Conservation (phyloP, 2,329 filamentous ascomycete species). For the Sordariomycetes sp. region DNA sequence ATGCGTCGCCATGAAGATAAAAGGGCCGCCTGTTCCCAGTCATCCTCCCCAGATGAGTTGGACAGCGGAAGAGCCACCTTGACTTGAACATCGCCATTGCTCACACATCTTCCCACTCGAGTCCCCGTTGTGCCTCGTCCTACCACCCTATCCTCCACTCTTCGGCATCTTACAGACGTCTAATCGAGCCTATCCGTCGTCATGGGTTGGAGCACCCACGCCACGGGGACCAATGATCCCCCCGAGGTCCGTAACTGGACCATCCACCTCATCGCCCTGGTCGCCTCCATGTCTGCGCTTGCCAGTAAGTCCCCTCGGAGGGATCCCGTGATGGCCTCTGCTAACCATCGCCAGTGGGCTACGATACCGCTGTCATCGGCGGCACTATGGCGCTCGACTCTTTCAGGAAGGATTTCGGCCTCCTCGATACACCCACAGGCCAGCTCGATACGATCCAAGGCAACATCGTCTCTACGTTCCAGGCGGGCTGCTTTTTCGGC, state of each 20-base stretch:
- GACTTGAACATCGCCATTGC: too few relatives aligned
- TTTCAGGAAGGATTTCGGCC: conserved; percentile 24
- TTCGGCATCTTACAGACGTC: too few relatives aligned
- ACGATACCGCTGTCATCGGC: conserved; percentile 28
- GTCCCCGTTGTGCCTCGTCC: too few relatives aligned
- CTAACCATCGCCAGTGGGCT: conserved; percentile 16
- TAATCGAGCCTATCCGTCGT: too few relatives aligned
- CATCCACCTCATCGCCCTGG: conserved; percentile 15
- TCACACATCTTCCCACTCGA: too few relatives aligned
- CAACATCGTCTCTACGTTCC: conserved; percentile 28
- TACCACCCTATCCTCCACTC: too few relatives aligned
- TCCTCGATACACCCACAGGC: conserved; percentile 12
- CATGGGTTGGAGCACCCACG: conserved; percentile 15
- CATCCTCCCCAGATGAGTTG: too few relatives aligned
- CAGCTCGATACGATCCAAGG: conserved; percentile 22
- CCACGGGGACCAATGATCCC: conserved; percentile 22
- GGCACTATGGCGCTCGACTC: conserved; percentile 27
- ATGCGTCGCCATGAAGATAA: too few relatives aligned
- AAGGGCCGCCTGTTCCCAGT: too few relatives aligned
- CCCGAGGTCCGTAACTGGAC: conserved; percentile 16
- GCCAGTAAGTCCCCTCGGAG: conserved; percentile 11
- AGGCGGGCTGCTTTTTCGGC: conserved; percentile 31
- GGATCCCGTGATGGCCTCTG: background rate
- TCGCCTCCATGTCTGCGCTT: conserved; percentile 17
- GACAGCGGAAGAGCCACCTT: too few relatives aligned